phyloP scores from a whole-genome alignment of 1,284 basidiomycete species.

The Psilocybe mexicana region DNA sequence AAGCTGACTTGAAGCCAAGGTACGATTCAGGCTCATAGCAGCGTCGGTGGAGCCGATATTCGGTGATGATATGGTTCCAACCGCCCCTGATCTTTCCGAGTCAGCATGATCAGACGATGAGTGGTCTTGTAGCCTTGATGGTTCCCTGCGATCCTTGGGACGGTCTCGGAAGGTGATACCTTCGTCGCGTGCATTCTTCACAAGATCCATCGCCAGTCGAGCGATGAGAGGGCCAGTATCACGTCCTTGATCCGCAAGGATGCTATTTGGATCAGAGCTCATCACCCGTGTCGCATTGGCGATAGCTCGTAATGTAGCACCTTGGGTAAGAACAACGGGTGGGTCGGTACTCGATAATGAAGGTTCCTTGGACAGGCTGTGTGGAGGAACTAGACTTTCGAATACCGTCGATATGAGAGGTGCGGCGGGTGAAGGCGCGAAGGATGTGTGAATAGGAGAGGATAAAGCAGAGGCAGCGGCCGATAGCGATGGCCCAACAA shows the following conservation, averaged over 20 bases:
- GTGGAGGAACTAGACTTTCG: constrained; percentile 30
- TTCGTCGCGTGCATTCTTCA: constrained; percentile 72
- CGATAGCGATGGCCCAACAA: constrained; percentile 23
- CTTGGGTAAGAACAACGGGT: constrained; percentile 44
- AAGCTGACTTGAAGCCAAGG: constrained; percentile 34
- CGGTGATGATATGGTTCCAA: constrained; percentile 37
- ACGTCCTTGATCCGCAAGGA: constrained; percentile 67
- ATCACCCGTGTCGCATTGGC: constrained; percentile 87
- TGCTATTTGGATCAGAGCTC: constrained; percentile 76
- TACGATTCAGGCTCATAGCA: constrained; percentile 43
- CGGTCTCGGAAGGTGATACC: constrained; percentile 57
- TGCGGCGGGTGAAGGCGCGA: constrained; percentile 40
- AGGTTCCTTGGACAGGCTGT: constrained; percentile 19
- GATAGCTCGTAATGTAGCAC: constrained; percentile 71
- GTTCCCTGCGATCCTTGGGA: constrained; percentile 48
- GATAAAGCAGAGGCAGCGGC: constrained; percentile 31
- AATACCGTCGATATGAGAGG: constrained; percentile 45
- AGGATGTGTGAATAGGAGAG: constrained; percentile 43
- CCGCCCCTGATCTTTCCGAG: constrained; percentile 34
- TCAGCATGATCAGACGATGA: constrained; percentile 2
- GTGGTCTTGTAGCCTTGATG: constrained; percentile 14
- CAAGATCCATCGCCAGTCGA: constrained; percentile 68
- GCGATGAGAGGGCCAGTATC: constrained; percentile 65
- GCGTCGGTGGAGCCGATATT: constrained; percentile 42
- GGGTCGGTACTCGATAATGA: constrained; percentile 31